Evolutionary conservation across 106 monocot species (phyloP).

Genomic region (Platanthera guangdongensis): DNA sequence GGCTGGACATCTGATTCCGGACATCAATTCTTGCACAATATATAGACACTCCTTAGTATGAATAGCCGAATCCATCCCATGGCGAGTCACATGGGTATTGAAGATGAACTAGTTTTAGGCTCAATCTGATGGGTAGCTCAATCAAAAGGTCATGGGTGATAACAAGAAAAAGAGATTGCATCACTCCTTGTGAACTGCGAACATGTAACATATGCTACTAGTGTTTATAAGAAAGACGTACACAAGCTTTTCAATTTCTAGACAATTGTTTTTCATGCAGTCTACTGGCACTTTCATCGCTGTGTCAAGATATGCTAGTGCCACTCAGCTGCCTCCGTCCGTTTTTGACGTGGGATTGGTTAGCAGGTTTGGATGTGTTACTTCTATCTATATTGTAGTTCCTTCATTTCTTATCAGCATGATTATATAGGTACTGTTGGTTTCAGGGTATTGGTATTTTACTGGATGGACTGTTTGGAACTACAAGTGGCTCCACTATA

Average conservation of each 20-base stretch:
- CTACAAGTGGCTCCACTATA: conserved; percentile 78
- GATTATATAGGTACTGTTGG: not conserved
- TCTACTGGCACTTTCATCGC: conserved; percentile 91
- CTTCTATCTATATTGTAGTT: not conserved
- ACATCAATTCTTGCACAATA: too few species aligned
- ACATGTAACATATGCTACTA: too few species aligned
- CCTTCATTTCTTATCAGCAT: not conserved
- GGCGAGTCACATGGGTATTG: too few species aligned
- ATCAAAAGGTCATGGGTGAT: too few species aligned
- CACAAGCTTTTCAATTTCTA: not conserved
- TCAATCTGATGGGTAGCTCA: too few species aligned
- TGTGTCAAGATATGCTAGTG: conserved; percentile 87
- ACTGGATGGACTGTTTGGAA: conserved; percentile 95
- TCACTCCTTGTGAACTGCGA: too few species aligned
- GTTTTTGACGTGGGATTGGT: conserved; percentile 87
- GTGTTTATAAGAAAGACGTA: not conserved
- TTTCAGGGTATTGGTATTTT: conserved; percentile 87
- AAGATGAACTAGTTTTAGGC: too few species aligned
- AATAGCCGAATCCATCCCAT: too few species aligned
- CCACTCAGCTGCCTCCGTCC: conserved; percentile 78
- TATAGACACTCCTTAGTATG: too few species aligned
- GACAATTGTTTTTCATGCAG: conserved; percentile 22
- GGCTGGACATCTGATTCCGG: too few species aligned
- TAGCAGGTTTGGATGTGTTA: conserved; percentile 56
- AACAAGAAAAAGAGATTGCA: too few species aligned